These are phyloP conservation scores for Ophiostoma tasmaniense DNA, from an alignment of 2,329 filamentous ascomycete species.

Conservation along the genomic window DNA sequence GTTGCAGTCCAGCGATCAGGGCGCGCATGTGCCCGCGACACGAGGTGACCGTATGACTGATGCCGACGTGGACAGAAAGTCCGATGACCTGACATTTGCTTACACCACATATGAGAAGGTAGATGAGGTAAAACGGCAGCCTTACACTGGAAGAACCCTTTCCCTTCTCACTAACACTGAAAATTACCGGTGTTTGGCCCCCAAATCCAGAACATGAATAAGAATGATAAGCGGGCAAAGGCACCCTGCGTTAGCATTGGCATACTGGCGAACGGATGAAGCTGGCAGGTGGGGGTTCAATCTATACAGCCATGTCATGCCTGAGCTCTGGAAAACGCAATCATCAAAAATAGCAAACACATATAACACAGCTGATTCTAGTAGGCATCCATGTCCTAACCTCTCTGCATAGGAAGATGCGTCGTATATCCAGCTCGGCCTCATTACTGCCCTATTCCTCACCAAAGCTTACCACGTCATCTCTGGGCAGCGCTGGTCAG, in stretches of 20 bases:
- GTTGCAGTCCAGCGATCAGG: not conserved
- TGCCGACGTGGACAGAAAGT: not conserved
- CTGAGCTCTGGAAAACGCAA: not conserved
- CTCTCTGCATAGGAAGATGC: too few species aligned
- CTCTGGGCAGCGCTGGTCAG: not conserved
- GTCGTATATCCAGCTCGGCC: not conserved
- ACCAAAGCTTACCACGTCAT: not conserved
- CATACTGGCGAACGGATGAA: not conserved
- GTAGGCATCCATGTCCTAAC: not conserved
- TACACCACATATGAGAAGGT: not conserved
- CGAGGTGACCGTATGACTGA: not conserved
- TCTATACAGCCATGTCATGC: not conserved
- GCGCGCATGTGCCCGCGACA: not conserved
- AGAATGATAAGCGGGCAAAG: too few species aligned
- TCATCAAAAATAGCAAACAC: not conserved
- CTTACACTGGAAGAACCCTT: not conserved
- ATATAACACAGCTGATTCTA: not conserved
- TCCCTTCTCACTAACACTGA: not conserved
- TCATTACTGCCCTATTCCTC: not conserved
- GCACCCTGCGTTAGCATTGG: too few species aligned
- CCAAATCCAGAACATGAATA: too few species aligned
- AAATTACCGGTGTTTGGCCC: too few species aligned
- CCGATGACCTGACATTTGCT: not conserved
- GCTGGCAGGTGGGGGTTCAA: not conserved
- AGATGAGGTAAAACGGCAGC: not conserved